phyloP scores from a whole-genome alignment of 2,329 filamentous ascomycete species.

The Rhytidhysteron rufulum region DNA sequence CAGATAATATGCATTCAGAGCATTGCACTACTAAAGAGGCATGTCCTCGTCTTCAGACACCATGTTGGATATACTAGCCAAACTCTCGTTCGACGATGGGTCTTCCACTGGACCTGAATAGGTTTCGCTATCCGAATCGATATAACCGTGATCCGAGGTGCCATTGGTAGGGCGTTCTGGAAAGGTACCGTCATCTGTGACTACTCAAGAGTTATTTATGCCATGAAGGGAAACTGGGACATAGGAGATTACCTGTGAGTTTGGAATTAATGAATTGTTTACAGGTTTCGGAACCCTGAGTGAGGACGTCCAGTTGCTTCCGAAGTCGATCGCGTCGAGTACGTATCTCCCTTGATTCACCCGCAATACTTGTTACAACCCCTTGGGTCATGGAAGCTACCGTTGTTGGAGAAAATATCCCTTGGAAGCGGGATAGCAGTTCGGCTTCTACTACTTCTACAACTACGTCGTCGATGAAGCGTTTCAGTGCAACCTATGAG shows the following conservation, averaged over 20 bases:
- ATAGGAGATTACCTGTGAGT: background rate
- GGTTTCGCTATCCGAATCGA: too few relatives aligned
- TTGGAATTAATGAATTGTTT: constrained; percentile 26
- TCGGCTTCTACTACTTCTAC: constrained; percentile 42
- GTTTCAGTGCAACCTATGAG: constrained; percentile 42
- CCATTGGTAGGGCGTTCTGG: too few relatives aligned
- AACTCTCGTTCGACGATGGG: too few relatives aligned
- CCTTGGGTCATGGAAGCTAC: constrained; percentile 37
- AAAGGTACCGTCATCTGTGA: too few relatives aligned
- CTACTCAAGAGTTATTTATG: too few relatives aligned
- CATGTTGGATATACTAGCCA: too few relatives aligned
- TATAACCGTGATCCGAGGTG: too few relatives aligned
- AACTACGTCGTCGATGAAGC: constrained; percentile 43
- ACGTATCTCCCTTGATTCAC: constrained; percentile 40
- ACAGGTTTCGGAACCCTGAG: constrained; percentile 36
- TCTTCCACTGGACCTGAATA: too few relatives aligned
- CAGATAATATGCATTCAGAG: too few relatives aligned
- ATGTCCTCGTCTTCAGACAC: too few relatives aligned
- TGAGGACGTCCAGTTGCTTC: constrained; percentile 37
- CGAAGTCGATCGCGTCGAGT: constrained; percentile 33
- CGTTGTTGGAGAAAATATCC: constrained; percentile 39
- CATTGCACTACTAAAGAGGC: too few relatives aligned
- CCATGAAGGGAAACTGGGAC: too few relatives aligned
- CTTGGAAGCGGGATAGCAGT: constrained; percentile 32
- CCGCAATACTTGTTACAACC: constrained; percentile 36